These are phyloP conservation scores for Letharia lupina DNA, from an alignment of 495 filamentous ascomycete species.

Conservation along the genomic window DNA sequence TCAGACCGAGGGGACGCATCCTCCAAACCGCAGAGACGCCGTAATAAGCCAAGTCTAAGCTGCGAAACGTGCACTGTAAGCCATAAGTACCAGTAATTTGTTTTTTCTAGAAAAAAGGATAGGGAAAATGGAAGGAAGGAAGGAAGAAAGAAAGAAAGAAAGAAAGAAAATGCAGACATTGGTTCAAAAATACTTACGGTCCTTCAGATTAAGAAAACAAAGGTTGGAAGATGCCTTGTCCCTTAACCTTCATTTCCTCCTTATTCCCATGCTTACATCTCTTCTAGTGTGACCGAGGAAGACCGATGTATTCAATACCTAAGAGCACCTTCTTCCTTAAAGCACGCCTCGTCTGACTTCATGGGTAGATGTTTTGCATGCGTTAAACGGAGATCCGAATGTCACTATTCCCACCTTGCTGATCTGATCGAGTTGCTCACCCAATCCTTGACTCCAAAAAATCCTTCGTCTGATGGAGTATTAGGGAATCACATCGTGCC, in stretches of 20 bases:
- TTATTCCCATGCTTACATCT: slow-evolving; percentile 1
- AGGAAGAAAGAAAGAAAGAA: not conserved
- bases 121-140: not conserved
- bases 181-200: no score
- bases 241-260: not conserved
- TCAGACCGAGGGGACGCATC: not conserved
- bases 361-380: slow-evolving; percentile 57
- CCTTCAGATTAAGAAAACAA: slow-evolving; percentile 14
- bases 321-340: slow-evolving; percentile 1
- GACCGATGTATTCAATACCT: slow-evolving; percentile 24
- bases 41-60: slow-evolving; percentile 67
- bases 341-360: slow-evolving; percentile 4
- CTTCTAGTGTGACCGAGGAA: slow-evolving; percentile 37
- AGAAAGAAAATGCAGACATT: no score
- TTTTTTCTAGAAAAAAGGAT: not conserved
- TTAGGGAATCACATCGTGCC: slow-evolving; percentile 24
- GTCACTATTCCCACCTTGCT: slow-evolving; percentile 58
- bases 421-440: slow-evolving; percentile 56
- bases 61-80: slow-evolving; percentile 56
- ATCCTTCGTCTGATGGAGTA: not conserved
- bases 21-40: slow-evolving; percentile 21
- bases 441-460: not conserved
- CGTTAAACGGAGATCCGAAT: slow-evolving; percentile 60
- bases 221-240: not conserved
- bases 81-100: not conserved